Base-by-base conservation (phyloP, 352 stramenopile genomes). In the Thraustotheca clavata region DNA sequence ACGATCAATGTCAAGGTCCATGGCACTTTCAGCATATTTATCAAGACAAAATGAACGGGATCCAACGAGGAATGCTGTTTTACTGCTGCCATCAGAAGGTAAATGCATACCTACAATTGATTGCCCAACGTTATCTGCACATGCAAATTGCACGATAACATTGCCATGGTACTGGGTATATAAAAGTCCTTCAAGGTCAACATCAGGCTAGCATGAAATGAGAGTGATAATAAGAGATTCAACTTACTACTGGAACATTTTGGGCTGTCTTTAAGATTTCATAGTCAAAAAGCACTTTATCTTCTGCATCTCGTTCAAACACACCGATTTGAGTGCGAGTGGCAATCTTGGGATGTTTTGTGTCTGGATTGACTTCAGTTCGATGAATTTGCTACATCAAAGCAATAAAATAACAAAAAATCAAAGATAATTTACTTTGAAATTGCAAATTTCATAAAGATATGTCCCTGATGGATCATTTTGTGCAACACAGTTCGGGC, bases 61-160 rank as follows among this genome's bases (percentile, higher is more conserved):
- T 1, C 69, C 65, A 12, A 93, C 72, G 31, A 90, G 60, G 67
- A 93, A 88, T 5, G 70, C 79, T 1, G 69, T 71, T 33, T 73
- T 62, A 6, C 11, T 18, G 16, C n/a, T n/a, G 22, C 4, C 18
- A 7, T 16, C 20, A 62, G 36, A 35, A 41, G 39, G 78, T 77
- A 87, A 35, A 78, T 67, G 29, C 79, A 73, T 14, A 68, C 83
- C 1, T 62, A 72, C 26, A 88, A 72, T 2, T 57, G 69, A 24
- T 86, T 76, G 33, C 88, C 78, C n/a, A 54, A 68, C 8, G 62
- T 54, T 0, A 52, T 75, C 67, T 34, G 70, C 78, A 71, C 84
- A 93, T 20, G 88, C 76, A 41, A 88, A 93, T 41, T 93, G 84
- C 62, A 93, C 72, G 1, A 73, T 67, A 31, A 89, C 67, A 5